Conservation (phyloP, 2,329 filamentous ascomycete species). For the Curvularia sp. region DNA sequence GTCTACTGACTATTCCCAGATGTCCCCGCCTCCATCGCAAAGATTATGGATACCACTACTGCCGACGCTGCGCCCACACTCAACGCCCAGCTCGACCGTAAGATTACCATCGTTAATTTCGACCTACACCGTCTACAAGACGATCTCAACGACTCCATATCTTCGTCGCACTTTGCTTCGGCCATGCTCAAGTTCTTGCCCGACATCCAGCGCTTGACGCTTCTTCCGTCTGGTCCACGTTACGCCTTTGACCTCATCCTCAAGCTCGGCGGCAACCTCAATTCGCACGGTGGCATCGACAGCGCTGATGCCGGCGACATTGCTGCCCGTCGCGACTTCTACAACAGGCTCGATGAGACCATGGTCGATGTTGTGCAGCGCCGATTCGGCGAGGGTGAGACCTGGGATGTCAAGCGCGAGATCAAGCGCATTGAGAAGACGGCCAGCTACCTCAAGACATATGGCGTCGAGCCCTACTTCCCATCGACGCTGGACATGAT, state of each 20-base stretch:
- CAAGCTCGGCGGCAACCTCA: slow-evolving; percentile 64
- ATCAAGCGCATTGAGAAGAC: slow-evolving; percentile 65
- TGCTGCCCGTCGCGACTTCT: slow-evolving; percentile 59
- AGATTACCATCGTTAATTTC: slow-evolving; percentile 65
- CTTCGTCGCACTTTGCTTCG: slow-evolving; percentile 60
- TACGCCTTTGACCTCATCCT: slow-evolving; percentile 63
- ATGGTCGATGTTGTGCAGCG: slow-evolving; percentile 63
- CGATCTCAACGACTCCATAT: slow-evolving; percentile 63
- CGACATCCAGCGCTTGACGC: slow-evolving; percentile 60
- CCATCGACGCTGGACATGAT: slow-evolving; percentile 60
- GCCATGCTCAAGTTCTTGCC: slow-evolving; percentile 64
- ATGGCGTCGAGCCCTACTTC: slow-evolving; percentile 63
- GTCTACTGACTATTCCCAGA: slow-evolving; percentile 48
- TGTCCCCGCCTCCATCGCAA: slow-evolving; percentile 60
- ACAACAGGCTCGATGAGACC: slow-evolving; percentile 56
- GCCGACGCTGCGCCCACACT: slow-evolving; percentile 60
- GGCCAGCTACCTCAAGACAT: slow-evolving; percentile 59
- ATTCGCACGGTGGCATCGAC: slow-evolving; percentile 62
- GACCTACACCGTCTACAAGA: slow-evolving; percentile 64
- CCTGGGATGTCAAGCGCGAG: slow-evolving; percentile 61
- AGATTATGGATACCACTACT: slow-evolving; percentile 60
- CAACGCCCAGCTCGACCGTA: slow-evolving; percentile 64
- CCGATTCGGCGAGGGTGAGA: slow-evolving; percentile 60
- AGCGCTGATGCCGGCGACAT: slow-evolving; percentile 58
- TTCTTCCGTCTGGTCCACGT: slow-evolving; percentile 57